These are phyloP conservation scores for Scenedesmus sp. DNA, from an alignment of 163 green algal species.

Conservation along the genomic window DNA sequence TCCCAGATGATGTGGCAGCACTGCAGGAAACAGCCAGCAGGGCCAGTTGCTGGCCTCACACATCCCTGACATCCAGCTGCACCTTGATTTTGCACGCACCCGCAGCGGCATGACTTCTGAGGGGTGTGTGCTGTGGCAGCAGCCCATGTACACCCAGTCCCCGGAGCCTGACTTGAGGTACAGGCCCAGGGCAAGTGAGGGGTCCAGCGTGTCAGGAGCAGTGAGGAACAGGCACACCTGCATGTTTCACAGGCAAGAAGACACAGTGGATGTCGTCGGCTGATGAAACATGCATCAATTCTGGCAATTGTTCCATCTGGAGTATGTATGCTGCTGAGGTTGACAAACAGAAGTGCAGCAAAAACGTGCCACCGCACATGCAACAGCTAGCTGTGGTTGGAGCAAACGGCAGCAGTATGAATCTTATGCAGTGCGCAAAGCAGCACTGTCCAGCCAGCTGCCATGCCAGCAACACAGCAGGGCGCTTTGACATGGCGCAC, in stretches of 20 bases:
- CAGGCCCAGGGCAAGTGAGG: constrained; percentile 66
- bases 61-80: too few relatives aligned
- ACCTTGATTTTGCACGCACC: constrained; percentile 29
- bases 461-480: not conserved
- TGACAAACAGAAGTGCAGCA: not conserved
- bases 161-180: constrained; percentile 73
- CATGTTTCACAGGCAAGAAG: not conserved
- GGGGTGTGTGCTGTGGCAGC: constrained; percentile 77
- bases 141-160: constrained; percentile 87
- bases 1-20: not conserved
- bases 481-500: not conserved
- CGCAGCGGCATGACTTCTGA: constrained; percentile 87
- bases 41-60: too few relatives aligned
- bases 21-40: too few relatives aligned
- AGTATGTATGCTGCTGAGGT: too few relatives aligned
- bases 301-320: too few relatives aligned
- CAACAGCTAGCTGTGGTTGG: not conserved
- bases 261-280: too few relatives aligned
- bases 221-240: constrained; percentile 72
- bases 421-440: not conserved
- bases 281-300: too few relatives aligned
- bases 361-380: not conserved
- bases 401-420: not conserved
- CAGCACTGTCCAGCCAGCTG: not conserved
- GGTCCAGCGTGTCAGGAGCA: constrained; percentile 58